phyloP scores from a whole-genome alignment of 768 basidiomycete species.

The Lactifluus subvellereus region DNA sequence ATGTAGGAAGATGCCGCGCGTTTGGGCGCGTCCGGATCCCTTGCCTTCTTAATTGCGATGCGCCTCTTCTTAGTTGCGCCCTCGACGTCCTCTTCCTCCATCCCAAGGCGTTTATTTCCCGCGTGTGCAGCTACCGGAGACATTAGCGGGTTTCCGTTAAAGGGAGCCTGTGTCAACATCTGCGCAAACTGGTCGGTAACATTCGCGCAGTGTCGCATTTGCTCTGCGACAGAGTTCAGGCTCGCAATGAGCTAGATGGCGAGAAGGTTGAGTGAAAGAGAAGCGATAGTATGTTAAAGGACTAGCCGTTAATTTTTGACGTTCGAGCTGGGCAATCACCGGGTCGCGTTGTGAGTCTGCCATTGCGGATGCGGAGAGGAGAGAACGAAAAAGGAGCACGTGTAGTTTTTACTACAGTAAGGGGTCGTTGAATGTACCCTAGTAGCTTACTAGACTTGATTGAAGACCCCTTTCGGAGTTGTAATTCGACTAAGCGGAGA shows the following conservation, averaged over 20 bases:
- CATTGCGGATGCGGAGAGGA: conserved; percentile 8
- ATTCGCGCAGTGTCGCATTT: conserved; percentile 57
- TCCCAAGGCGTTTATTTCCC: conserved; percentile 48
- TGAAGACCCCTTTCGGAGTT: conserved; percentile 14
- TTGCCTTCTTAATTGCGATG: conserved; percentile 50
- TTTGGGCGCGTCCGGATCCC: conserved; percentile 93
- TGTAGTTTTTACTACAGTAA: background rate
- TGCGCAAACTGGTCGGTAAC: conserved; percentile 56
- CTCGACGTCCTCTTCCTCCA: conserved; percentile 27
- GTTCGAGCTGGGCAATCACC: conserved; percentile 29
- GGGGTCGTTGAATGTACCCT: no score
- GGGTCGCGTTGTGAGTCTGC: conserved; percentile 23
- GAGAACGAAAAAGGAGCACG: background rate
- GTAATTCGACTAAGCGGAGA: conserved; percentile 17
- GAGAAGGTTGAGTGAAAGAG: conserved; percentile 12
- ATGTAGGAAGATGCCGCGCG: conserved; percentile 91
- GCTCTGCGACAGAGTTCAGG: conserved; percentile 51
- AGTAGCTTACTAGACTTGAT: background rate
- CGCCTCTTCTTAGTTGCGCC: conserved; percentile 46
- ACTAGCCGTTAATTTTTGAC: conserved; percentile 29
- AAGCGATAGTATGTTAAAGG: background rate
- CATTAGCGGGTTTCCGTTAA: conserved; percentile 25
- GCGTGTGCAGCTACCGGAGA: background rate
- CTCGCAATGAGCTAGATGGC: conserved; percentile 46
- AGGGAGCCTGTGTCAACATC: conserved; percentile 37